Evolutionary conservation across 768 basidiomycete species (phyloP), one percentile per base, ranked within the genome.

Genomic region (Russula foetens): DNA sequence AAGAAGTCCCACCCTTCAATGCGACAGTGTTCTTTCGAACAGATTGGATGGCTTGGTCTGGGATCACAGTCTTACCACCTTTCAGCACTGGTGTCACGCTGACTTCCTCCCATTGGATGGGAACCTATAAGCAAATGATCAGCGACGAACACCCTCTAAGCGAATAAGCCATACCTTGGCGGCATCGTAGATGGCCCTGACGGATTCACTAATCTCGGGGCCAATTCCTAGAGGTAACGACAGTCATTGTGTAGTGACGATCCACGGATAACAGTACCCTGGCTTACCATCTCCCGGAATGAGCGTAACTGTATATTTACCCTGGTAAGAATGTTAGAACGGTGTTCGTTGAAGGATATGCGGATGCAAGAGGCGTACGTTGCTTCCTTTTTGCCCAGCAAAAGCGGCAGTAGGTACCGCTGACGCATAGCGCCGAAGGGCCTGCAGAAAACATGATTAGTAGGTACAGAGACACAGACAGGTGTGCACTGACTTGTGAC

Each of bases 41-140:
- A 15, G 90, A 93, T 51, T 80, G 80, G 64, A 99, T 93, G 35
- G 97, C 95, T 59, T 74, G 74, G 63, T 97, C 93, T 31, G 97
- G 97, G 70, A 99, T 98, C 62, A 92, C 92, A 51, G 94, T 97
- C 80, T 98, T 97, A 52, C 97, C 97, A 60, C 86, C 87, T 74
- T 93, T 92, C 60, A 98, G 77, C 56, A 96, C 83, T 14, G 97
- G 97, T 7, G 92, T 88, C 50, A 99, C 97, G 71, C 88, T 90
- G 73, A 98, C 96, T 76, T 98, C 97, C 74, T 99, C 97, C 97
- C 97, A 99, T 75, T 92, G 82, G 69, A 99, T 97, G 47, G 97
- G 97, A 26, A 97, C 96, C 93, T 96, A 61, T 96, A 61, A 35
- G 35, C 19, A 2, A 14, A 14, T 19, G 41, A 24, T 63, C 6